Base-by-base conservation (phyloP, 208 protist genomes). In the Naegleria lovaniensis region DNA sequence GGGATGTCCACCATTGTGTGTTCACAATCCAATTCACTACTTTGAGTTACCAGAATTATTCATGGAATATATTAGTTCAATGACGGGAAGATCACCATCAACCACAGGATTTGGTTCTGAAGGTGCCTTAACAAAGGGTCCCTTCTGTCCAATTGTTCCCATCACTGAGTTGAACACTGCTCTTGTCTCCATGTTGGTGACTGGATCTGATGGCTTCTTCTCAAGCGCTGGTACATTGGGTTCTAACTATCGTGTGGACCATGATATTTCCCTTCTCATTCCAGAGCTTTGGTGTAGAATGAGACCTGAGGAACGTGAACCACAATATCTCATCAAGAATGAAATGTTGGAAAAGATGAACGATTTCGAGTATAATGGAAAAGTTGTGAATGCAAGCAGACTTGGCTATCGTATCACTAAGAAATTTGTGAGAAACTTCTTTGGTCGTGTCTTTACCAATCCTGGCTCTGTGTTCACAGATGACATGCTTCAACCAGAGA, bases 81-180 rank as follows among this genome's bases (percentile, higher is more conserved):
- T 94, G 40, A 93, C 93, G 40, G 93, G 93, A 43, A 93, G 92
- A 55, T 94, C 93, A 48, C 93, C 93, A 33, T 94, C 93, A 5
- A 94, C 93, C 7, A 93, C 92, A 16, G 93, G 93, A 29, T 67
- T 92, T 33, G 93, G 93, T 55, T 92, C 91, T 83, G 93, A 95
- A 90, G 93, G 93, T 38, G 93, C 93, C 5, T 76, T 95, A 16
- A 95, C 93, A n/a, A 95, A 95, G 85, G 93, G 93, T 43, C 93
- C 93, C 7, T 94, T 94, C 91, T 94, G 93, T 85, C 52, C 85
- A 40, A 58, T 94, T 87, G 48, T 52, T 19, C 13, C 41, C 43
- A 91, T 52, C 29, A 67, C 79, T 58, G 92, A 94, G 55, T 25
- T 93, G 0, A 93, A 93, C 29, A 91, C 89, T n/a, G 43, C 29